A percentile compares a stretch with the other conserved stretches of the same genome.
Evolutionary conservation across 768 basidiomycete species (phyloP).

Genomic region (Podaxis pistillaris): DNA sequence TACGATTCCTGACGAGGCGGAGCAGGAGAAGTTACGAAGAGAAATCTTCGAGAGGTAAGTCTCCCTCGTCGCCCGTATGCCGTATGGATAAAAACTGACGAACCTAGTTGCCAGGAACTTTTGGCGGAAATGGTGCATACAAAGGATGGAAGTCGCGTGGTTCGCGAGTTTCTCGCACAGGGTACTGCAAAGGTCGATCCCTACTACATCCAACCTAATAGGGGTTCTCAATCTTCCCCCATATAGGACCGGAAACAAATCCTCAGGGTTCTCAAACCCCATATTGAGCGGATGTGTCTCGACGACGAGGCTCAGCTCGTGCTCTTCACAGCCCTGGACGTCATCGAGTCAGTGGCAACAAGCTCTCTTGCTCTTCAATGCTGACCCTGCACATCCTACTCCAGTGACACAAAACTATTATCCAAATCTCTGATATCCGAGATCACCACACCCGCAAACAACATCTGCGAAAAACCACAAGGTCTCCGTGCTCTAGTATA

Average conservation of each 20-base stretch:
- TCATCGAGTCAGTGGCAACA: slow-evolving; percentile 69
- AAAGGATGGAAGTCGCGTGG: slow-evolving; percentile 83
- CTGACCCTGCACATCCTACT: slow-evolving; percentile 1
- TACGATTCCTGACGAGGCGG: slow-evolving; percentile 55
- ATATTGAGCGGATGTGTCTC: slow-evolving; percentile 82
- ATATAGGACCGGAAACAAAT: slow-evolving; percentile 86
- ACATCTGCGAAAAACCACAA: slow-evolving; percentile 60
- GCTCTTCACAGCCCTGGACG: slow-evolving; percentile 86
- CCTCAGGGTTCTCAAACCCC: slow-evolving; percentile 85
- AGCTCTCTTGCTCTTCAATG: not conserved
- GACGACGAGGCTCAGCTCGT: slow-evolving; percentile 91
- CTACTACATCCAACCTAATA: not conserved
- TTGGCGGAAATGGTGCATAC: slow-evolving; percentile 94
- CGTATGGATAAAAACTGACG: slow-evolving; percentile 6
- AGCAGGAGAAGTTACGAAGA: slow-evolving; percentile 69
- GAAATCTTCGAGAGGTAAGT: slow-evolving; percentile 80
- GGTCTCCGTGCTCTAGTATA: slow-evolving; percentile 84
- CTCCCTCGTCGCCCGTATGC: not conserved
- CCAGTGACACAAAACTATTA: slow-evolving; percentile 87
- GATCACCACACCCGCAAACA: slow-evolving; percentile 56
- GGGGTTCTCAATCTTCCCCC: not conserved
- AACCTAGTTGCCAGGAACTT: slow-evolving; percentile 70
- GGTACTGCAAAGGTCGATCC: slow-evolving; percentile 75
- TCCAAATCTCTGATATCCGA: slow-evolving; percentile 76
- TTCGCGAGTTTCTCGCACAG: slow-evolving; percentile 79